Conservation (phyloP, 495 filamentous ascomycete genomes). For the Xylaria nigripes region DNA sequence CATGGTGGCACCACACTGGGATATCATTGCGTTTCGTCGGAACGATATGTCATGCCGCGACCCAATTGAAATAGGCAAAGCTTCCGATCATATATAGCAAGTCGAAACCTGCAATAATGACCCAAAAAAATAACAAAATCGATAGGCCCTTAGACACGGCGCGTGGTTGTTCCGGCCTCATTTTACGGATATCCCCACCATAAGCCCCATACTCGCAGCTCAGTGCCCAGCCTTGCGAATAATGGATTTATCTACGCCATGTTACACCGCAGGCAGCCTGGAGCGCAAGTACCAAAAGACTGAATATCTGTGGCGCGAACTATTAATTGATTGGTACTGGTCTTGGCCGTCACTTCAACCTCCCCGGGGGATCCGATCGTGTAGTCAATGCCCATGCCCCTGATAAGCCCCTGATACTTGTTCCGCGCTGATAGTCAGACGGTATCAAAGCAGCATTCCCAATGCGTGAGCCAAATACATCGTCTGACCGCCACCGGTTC, state of each 20-base stretch:
- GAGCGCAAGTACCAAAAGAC: background rate
- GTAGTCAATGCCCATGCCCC: background rate
- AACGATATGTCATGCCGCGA: background rate
- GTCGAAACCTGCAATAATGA: background rate
- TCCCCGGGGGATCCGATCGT: background rate
- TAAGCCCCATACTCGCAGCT: background rate
- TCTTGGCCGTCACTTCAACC: background rate
- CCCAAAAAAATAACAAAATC: background rate
- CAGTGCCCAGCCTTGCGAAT: background rate
- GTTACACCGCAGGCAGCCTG: background rate
- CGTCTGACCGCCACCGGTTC: slow-evolving; percentile 11
- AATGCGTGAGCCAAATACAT: background rate
- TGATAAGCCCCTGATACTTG: background rate
- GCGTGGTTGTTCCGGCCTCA: background rate
- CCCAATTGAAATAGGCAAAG: background rate
- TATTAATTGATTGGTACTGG: background rate
- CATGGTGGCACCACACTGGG: background rate
- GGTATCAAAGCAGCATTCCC: background rate
- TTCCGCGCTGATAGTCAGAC: background rate
- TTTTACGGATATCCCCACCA: slow-evolving; percentile 9
- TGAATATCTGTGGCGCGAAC: background rate
- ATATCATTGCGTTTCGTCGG: background rate
- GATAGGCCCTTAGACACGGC: background rate
- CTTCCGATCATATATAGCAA: background rate
- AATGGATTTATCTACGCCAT: background rate